Base-by-base conservation (phyloP, 2,329 filamentous ascomycete genomes). In the Scortechinia acanthostroma region DNA sequence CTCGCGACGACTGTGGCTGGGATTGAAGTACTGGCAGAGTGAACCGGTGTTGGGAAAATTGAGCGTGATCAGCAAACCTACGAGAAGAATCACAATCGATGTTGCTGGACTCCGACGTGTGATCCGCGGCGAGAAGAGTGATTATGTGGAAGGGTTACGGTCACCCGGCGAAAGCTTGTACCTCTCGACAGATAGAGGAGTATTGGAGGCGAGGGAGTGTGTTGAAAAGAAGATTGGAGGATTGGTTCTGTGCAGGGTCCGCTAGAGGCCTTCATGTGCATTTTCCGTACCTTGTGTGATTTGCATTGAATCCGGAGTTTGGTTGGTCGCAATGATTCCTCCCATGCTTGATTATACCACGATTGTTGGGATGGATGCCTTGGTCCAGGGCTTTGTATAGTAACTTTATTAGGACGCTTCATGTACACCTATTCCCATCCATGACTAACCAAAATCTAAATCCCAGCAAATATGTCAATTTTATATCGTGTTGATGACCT, bases 1-100 rank as follows among this genome's bases (percentile, higher is more conserved):
- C 2, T 71, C 70, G 43, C 65, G 82, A 51, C 65, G 84, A 46
- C 63, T 88, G 53, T 88, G 84, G 84, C 64, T 88, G 15, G 83
- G 83, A 1, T 57, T 88, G 58, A 88, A 88, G 63, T 88, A 88
- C 65, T 86, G 78, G 74, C 78, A 86, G 49, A 85, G 81, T 53
- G 71, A 80, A 57, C 80, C 83, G 0, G 83, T 88, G 42, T 62
- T 88, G 51, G 74, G 71, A 51, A 73, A 80, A 55, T 74, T 86
- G 68, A 65, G 64, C 45, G 64, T 86, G 63, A 62, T 86, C 19
- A 82, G 76, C 55, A 87, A 85, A 62, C 84, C 84, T 15, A 87
- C 74, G 49, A 73, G 80, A 59, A 65, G 80, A 57, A 76, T 88
- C 57, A 79, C 72, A 65, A 66, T 87, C 59, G 75, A 77, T 51